Percentiles rank a stretch among this genome's conserved stretches.
Conservation (phyloP, 306 rosid genomes). For the Potentilla sterilis region DNA sequence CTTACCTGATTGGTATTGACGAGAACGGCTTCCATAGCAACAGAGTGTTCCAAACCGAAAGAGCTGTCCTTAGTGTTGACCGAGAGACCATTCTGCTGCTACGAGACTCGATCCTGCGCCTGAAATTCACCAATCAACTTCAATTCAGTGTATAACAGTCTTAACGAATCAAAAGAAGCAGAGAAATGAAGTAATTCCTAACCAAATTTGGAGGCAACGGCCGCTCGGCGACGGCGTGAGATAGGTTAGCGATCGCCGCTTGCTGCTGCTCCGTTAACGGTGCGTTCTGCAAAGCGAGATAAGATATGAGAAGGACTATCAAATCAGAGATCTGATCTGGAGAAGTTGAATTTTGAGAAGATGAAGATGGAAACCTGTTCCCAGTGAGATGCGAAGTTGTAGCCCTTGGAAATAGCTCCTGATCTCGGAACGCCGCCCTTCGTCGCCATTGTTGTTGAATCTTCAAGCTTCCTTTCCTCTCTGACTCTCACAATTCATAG, state of each 20-base stretch:
- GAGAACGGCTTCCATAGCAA: constrained; percentile 60
- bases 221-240: constrained; percentile 81
- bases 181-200: neutral
- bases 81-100: constrained; percentile 49
- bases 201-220: constrained; percentile 81
- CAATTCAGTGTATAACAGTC: neutral
- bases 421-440: constrained; percentile 53
- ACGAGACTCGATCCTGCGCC: constrained; percentile 55
- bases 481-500: neutral
- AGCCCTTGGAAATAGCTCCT: constrained; percentile 82
- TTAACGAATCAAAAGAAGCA: neutral
- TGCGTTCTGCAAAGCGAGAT: constrained; percentile 57
- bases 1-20: constrained; percentile 84
- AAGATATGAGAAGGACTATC: constrained; percentile 6
- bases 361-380: constrained; percentile 53
- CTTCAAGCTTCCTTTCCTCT: neutral
- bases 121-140: constrained; percentile 17
- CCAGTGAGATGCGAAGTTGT: constrained; percentile 92
- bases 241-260: constrained; percentile 54
- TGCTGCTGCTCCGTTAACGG: constrained; percentile 84
- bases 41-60: constrained; percentile 51
- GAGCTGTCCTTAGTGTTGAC: constrained; percentile 54
- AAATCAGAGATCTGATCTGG: constrained; percentile 26
- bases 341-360: neutral
- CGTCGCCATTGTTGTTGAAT: constrained; percentile 31